These are phyloP conservation scores for Arthrinium puccinioides DNA, from an alignment of 2,329 filamentous ascomycete genomes.

Conservation along the genomic window DNA sequence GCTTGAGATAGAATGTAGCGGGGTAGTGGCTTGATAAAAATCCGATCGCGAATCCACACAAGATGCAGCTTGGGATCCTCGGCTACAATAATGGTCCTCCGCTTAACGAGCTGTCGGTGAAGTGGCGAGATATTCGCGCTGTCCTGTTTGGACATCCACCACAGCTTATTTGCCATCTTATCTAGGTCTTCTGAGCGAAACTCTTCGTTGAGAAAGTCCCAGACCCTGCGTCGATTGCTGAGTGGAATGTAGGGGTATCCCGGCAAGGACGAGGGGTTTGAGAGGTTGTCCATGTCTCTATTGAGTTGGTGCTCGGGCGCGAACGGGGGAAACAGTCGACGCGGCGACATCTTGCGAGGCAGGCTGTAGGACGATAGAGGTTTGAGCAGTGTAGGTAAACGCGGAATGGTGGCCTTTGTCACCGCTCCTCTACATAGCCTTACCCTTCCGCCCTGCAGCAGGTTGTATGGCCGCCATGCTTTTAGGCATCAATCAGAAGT, in stretches of 20 bases:
- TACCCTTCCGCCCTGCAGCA: too few species aligned
- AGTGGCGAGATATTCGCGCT: conserved; percentile 15
- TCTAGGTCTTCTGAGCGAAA: conserved; percentile 7
- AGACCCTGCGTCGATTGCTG: not conserved
- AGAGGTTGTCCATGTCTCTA: not conserved
- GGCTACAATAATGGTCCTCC: conserved; percentile 21
- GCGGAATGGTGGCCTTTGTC: too few species aligned
- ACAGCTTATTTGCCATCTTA: conserved; percentile 5
- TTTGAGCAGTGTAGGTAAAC: too few species aligned
- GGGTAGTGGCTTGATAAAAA: conserved; percentile 27
- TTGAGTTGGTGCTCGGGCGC: not conserved
- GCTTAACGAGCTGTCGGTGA: conserved; percentile 20
- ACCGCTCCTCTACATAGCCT: too few species aligned
- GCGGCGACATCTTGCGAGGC: not conserved
- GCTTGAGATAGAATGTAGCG: conserved; percentile 16
- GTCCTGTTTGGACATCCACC: conserved; percentile 9
- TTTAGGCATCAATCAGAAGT: too few species aligned
- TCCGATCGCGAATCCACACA: conserved; percentile 18
- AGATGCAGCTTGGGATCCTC: conserved; percentile 28
- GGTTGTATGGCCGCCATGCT: too few species aligned
- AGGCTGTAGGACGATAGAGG: too few species aligned
- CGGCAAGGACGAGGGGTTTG: too few species aligned
- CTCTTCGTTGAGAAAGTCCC: conserved; percentile 6
- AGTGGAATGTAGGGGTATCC: conserved; percentile 7
- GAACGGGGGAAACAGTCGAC: not conserved